Base-by-base conservation (phyloP, 2,329 filamentous ascomycete species). In the Didymella exigua region DNA sequence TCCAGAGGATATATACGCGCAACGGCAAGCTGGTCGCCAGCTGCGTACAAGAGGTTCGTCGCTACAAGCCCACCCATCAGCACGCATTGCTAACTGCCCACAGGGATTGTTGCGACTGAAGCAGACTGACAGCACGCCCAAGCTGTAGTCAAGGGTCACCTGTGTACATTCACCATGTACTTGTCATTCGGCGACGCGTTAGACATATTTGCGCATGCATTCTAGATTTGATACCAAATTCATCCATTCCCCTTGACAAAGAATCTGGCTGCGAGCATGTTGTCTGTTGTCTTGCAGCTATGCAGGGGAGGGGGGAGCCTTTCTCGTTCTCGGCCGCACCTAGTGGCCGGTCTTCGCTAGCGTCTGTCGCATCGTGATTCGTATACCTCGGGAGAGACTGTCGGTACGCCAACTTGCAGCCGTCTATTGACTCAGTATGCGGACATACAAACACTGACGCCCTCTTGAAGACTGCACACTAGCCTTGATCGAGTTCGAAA, bases 21-120 rank as follows among this genome's bases (percentile, higher is more conserved):
- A 87, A 92, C 58, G 90, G 90, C 19, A 87, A 81, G 23, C 74
- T 95, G 74, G 77, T 95, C 68, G 90, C 90, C 23, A 93, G 86
- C 27, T 93, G 90, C 72, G 83, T 90, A 54, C 90, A 95, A 76
- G 90, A 95, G 83, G 89, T 80, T 63, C 69, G 68, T 61, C 33
- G 9, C 21, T n/a, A 19, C 42, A 24, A 19, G 9, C 9, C 27
- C 13, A 24, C 19, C 13, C n/a, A 7, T 10, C 13, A 18, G 26
- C 6, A 13, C 13, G 3, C 23, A 41, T 30, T 30, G 26, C 51
- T 58, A 27, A 58, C 13, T n/a, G 18, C 5, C 4, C 13, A 29
- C 38, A 58, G 55, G 55, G 55, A 21, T 38, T 58, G 18, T 50
- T 58, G 11, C 55, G 55, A 23, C n/a, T 58, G 41, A 44, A 45